These are phyloP conservation scores for Arthroderma sp. DNA, from an alignment of 2,329 filamentous ascomycete genomes.

Conservation along the genomic window DNA sequence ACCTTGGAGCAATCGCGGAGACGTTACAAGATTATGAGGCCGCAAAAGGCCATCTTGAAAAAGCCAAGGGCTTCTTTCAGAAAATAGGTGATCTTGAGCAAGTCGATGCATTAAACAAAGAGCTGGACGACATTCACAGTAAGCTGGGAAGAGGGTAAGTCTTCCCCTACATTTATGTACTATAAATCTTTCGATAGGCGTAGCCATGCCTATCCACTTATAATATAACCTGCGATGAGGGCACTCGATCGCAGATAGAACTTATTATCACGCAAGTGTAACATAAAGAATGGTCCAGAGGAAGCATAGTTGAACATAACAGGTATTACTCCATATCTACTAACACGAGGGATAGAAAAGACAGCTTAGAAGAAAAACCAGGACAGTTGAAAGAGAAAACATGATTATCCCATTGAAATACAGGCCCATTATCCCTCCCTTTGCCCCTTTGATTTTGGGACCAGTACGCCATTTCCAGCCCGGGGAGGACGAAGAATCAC, in stretches of 20 bases:
- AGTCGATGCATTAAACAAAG: slow-evolving; percentile 18
- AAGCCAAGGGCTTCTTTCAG: slow-evolving; percentile 40
- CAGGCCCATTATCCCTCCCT: neutral
- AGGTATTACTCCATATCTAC: too few species aligned
- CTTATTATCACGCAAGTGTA: too few species aligned
- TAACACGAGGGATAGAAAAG: too few species aligned
- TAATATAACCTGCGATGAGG: too few species aligned
- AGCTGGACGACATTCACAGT: slow-evolving; percentile 18
- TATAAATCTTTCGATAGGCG: too few species aligned
- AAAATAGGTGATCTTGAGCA: slow-evolving; percentile 27
- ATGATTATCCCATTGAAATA: slow-evolving; percentile 1
- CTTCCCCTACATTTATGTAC: too few species aligned
- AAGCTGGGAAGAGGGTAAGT: slow-evolving; percentile 5
- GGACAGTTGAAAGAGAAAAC: neutral
- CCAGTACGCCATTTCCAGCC: neutral
- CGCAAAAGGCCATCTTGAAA: slow-evolving; percentile 54
- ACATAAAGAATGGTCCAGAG: too few species aligned
- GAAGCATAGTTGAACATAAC: too few species aligned
- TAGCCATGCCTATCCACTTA: too few species aligned
- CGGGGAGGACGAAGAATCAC: too few species aligned
- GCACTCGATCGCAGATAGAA: too few species aligned
- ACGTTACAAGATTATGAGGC: slow-evolving; percentile 54
- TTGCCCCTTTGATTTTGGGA: neutral
- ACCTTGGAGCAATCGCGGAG: slow-evolving; percentile 70
- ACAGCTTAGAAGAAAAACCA: neutral